Percentiles rank a stretch among this genome's conserved stretches.
Evolutionary conservation across 768 basidiomycete genomes (phyloP).

Genomic region (Saitozyma podzolica): DNA sequence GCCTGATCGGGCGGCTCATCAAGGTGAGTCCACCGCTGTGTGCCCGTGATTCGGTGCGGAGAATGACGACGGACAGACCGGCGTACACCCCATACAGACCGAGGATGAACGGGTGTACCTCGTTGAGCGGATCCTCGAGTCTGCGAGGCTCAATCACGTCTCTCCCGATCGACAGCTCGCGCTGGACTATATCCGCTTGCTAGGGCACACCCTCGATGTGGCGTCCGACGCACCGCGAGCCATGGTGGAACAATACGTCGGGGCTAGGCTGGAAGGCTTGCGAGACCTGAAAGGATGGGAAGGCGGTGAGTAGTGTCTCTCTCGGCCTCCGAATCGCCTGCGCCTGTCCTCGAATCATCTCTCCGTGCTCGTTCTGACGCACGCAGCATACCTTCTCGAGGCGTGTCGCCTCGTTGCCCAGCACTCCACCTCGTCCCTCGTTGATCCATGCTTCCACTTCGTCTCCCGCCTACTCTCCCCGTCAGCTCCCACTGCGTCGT

Average conservation of each 20-base stretch:
- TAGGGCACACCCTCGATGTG: background rate
- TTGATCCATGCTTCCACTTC: background rate
- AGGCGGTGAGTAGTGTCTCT: conserved; percentile 7
- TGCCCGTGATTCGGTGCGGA: background rate
- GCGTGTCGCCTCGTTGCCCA: conserved; percentile 7
- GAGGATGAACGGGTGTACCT: conserved; percentile 25
- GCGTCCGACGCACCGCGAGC: background rate
- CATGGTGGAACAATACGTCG: conserved; percentile 3
- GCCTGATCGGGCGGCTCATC: conserved; percentile 15
- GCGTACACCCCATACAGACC: conserved; percentile 13
- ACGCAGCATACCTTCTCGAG: conserved; percentile 26
- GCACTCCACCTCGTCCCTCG: background rate
- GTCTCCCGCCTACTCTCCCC: conserved; percentile 4
- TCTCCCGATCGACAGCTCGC: background rate
- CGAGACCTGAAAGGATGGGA: background rate
- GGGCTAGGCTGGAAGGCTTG: background rate
- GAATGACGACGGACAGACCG: conserved; percentile 9
- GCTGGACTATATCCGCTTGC: background rate
- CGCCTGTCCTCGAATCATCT: background rate
- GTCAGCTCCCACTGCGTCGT: background rate
- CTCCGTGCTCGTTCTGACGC: background rate
- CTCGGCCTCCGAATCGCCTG: too few relatives aligned
- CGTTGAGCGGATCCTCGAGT: conserved; percentile 21
- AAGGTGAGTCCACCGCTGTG: conserved; percentile 18
- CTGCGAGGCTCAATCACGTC: background rate